Conservation (phyloP, 768 basidiomycete genomes). For the Phaeolepiota aurea region DNA sequence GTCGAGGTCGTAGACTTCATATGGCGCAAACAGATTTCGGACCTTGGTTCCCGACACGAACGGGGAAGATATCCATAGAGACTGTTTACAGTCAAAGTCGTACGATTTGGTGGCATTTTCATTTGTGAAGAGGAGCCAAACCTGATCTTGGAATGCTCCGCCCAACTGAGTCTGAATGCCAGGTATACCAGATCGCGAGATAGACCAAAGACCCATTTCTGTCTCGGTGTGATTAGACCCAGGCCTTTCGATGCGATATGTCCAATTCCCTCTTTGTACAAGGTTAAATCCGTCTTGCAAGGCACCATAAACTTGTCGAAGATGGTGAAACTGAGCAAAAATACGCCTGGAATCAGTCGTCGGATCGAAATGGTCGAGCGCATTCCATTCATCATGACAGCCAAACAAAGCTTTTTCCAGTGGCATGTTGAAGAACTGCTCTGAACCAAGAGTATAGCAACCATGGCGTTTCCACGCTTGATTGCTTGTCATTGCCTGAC, state of each 20-base stretch:
- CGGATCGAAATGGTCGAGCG: conserved; percentile 91
- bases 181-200: conserved; percentile 55
- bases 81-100: conserved; percentile 45
- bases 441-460: conserved; percentile 84
- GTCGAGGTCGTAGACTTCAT: conserved; percentile 65
- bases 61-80: conserved; percentile 75
- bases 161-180: conserved; percentile 54
- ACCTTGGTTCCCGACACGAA: conserved; percentile 53
- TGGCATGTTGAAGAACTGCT: conserved; percentile 92
- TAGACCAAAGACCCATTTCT: conserved; percentile 86
- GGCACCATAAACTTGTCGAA: conserved; percentile 60
- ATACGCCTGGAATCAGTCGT: conserved; percentile 71
- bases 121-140: conserved; percentile 85
- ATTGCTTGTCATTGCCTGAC: conserved; percentile 84
- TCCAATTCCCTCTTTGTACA: conserved; percentile 84
- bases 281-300: conserved; percentile 85
- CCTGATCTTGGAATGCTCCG: conserved; percentile 53
- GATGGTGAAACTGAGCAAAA: conserved; percentile 62
- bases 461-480: conserved; percentile 91
- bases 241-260: conserved; percentile 65
- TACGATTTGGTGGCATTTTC: conserved; percentile 70
- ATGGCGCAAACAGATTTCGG: conserved; percentile 75
- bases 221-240: conserved; percentile 78
- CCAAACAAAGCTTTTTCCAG: conserved; percentile 72
- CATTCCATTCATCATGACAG: conserved; percentile 87